These are phyloP conservation scores for Sporisorium graminicola DNA, from an alignment of 1,284 basidiomycete genomes.

Conservation along the genomic window DNA sequence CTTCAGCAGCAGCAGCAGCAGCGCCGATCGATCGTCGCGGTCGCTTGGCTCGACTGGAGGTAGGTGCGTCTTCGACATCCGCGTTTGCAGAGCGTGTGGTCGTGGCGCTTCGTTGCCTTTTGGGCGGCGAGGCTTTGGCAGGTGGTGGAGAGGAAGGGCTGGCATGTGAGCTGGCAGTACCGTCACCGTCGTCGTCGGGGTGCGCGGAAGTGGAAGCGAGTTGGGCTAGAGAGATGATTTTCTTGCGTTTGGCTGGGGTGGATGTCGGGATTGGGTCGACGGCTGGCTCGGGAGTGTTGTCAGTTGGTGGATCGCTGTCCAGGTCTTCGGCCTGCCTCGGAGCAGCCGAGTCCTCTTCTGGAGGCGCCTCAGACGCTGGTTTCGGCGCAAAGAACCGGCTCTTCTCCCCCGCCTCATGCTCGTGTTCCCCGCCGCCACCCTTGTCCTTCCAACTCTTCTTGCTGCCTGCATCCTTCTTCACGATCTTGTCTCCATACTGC, in stretches of 20 bases:
- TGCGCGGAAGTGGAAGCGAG: conserved; percentile 26
- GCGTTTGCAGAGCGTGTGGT: background rate
- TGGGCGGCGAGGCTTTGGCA: background rate
- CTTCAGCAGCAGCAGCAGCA: background rate
- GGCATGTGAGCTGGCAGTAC: conserved; percentile 7
- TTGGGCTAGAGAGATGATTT: conserved; percentile 50
- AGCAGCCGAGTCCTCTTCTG: background rate
- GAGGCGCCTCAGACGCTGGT: background rate
- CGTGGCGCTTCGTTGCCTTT: conserved; percentile 12
- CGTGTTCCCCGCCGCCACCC: background rate
- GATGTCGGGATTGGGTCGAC: conserved; percentile 5
- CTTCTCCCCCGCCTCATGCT: conserved; percentile 18
- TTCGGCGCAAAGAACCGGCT: conserved; percentile 32
- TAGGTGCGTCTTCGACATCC: background rate
- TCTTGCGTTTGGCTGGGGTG: conserved; percentile 35
- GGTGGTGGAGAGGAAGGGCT: conserved; percentile 11
- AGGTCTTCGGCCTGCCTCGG: conserved; percentile 12
- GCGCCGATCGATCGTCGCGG: conserved; percentile 7
- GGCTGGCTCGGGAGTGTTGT: background rate
- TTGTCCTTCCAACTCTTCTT: conserved; percentile 6
- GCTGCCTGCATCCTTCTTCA: conserved; percentile 10
- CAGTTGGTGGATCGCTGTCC: conserved; percentile 6
- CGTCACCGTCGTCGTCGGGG: conserved; percentile 16
- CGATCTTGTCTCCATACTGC: conserved; percentile 75
- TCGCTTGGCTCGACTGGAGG: conserved; percentile 14